Evolutionary conservation across 257 asterid species (phyloP).

Genomic region (Solanum bulbocastanum): DNA sequence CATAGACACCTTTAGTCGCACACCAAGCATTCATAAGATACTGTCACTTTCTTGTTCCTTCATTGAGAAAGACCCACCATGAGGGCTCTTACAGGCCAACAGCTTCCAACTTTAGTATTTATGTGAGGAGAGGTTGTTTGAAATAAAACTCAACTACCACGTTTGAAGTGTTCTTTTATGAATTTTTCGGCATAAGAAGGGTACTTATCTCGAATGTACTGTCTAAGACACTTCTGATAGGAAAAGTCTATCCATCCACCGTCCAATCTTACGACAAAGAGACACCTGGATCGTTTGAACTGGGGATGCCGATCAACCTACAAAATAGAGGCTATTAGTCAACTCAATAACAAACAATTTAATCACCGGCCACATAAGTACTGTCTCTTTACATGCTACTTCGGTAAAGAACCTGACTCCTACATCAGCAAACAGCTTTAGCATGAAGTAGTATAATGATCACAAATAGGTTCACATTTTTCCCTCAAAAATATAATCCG

Average conservation of each 20-base stretch:
- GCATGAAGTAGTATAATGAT: background rate
- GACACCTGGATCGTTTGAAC: conserved; percentile 74
- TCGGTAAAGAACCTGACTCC: background rate
- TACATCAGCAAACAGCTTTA: background rate
- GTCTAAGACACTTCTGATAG: conserved; percentile 83
- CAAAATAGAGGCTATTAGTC: conserved; percentile 3
- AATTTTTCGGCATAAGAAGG: conserved; percentile 67
- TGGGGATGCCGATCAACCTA: conserved; percentile 96
- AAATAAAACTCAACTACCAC: conserved; percentile 33
- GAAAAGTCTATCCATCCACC: conserved; percentile 98
- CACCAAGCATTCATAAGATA: conserved; percentile 13
- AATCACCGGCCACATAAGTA: background rate
- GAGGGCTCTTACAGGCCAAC: background rate
- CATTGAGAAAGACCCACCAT: background rate
- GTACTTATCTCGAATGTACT: conserved; percentile 66
- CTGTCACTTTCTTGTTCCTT: background rate
- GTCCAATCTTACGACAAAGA: conserved; percentile 82
- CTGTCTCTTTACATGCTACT: background rate
- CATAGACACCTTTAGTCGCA: background rate
- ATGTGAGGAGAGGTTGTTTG: background rate
- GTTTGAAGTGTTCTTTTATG: conserved; percentile 63
- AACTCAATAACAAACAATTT: background rate
- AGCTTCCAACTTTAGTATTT: background rate
- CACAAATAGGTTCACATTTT: background rate
- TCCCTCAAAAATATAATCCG: background rate